phyloP scores from a whole-genome alignment of 1,284 basidiomycete genomes.

The Vanrija sp. region DNA sequence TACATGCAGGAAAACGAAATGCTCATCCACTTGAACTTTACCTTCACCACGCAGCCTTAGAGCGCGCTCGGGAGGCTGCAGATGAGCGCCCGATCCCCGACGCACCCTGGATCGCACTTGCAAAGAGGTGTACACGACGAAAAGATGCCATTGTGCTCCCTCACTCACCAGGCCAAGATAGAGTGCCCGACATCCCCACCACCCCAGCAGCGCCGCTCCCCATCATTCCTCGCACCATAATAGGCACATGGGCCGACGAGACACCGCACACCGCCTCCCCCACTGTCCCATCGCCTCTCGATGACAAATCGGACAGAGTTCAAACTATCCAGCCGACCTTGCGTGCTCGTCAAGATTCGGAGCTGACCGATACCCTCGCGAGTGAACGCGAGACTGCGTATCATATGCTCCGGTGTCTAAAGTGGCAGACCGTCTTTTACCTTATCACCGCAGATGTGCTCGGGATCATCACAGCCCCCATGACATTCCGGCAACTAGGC shows the following conservation, averaged over 20 bases:
- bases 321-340: too few relatives aligned
- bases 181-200: too few relatives aligned
- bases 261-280: neutral
- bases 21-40: constrained; percentile 17
- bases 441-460: constrained; percentile 28
- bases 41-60: constrained; percentile 14
- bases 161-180: neutral
- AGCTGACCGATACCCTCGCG: neutral
- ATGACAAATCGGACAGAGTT: neutral
- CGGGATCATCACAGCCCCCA: constrained; percentile 42
- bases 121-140: constrained; percentile 7
- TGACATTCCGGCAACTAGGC: constrained; percentile 32
- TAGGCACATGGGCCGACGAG: neutral
- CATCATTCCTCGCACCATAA: too few relatives aligned
- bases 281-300: neutral
- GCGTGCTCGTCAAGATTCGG: neutral
- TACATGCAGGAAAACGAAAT: neutral
- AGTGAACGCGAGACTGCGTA: constrained; percentile 5
- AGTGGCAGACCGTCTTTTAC: constrained; percentile 21
- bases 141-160: constrained; percentile 2
- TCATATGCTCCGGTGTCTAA: constrained; percentile 13
- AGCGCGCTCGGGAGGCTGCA: constrained; percentile 12
- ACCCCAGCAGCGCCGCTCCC: too few relatives aligned
- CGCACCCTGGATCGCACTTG: constrained; percentile 8
- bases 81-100: constrained; percentile 19